Evolutionary conservation across 1,284 basidiomycete genomes (phyloP).

Genomic region (Ceratobasidium papillatum): DNA sequence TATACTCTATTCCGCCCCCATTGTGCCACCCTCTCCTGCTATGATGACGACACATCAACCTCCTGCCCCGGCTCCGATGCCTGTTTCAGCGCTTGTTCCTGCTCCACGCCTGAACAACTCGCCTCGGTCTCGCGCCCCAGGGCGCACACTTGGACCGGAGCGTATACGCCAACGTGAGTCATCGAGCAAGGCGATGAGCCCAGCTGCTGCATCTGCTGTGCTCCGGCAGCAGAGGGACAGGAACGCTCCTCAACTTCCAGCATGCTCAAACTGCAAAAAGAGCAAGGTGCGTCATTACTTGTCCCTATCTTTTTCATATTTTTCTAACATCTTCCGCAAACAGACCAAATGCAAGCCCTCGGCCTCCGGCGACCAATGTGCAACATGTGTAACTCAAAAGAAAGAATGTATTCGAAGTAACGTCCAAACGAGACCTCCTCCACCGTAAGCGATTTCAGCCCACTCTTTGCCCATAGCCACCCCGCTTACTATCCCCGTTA

Average conservation of each 20-base stretch:
- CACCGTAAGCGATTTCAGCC: not conserved
- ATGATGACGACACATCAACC: not conserved
- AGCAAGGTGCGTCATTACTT: not conserved
- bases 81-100: not conserved
- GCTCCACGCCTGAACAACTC: not conserved
- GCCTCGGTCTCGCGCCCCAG: not conserved
- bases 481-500: not conserved
- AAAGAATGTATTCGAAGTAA: not conserved
- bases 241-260: not conserved
- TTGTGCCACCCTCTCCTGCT: not conserved
- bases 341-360: constrained; percentile 7
- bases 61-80: not conserved
- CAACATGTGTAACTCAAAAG: not conserved
- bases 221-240: not conserved
- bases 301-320: not conserved
- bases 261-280: not conserved
- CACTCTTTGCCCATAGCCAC: not conserved
- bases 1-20: not conserved
- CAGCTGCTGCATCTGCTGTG: not conserved
- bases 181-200: not conserved
- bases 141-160: not conserved
- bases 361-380: not conserved
- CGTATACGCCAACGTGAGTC: not conserved
- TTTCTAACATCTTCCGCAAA: not conserved
- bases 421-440: not conserved